Percentiles rank a stretch among this genome's conserved stretches.
Evolutionary conservation across 2,329 filamentous ascomycete species (phyloP).

Genomic region (Emergomyces pasteurianus): DNA sequence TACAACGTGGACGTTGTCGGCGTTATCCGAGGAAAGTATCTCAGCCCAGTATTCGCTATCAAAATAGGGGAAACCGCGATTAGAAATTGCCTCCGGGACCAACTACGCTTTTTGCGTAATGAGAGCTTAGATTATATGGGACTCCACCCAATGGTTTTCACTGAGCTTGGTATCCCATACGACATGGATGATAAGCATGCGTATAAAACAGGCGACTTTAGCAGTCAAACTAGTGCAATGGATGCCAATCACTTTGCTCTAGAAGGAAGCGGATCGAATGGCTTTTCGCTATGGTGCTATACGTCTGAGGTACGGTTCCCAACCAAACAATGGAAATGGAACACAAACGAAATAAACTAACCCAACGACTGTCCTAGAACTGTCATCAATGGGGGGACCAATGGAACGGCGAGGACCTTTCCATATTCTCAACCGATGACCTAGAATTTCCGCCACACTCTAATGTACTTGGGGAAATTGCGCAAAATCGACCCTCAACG

Average conservation of each 20-base stretch:
- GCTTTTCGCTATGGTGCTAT: conserved; percentile 86
- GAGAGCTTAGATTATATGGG: conserved; percentile 86
- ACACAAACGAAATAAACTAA: background rate
- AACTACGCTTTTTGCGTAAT: conserved; percentile 67
- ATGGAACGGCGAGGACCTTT: conserved; percentile 97
- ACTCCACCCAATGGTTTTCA: conserved; percentile 76
- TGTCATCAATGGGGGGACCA: conserved; percentile 80
- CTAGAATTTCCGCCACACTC: conserved; percentile 37
- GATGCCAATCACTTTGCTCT: conserved; percentile 93
- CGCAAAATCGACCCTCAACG: conserved; percentile 26
- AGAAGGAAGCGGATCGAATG: conserved; percentile 71
- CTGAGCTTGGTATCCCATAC: conserved; percentile 94
- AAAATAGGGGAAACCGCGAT: conserved; percentile 90
- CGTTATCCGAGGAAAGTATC: conserved; percentile 76
- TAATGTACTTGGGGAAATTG: conserved; percentile 17
- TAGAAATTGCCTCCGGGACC: conserved; percentile 81
- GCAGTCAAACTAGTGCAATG: conserved; percentile 80
- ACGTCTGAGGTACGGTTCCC: conserved; percentile 48
- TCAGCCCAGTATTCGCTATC: conserved; percentile 80
- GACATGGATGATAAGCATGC: conserved; percentile 97
- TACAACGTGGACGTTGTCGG: conserved; percentile 98
- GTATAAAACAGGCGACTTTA: conserved; percentile 91
- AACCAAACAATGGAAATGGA: conserved; percentile 42
- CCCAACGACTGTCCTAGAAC: conserved; percentile 44
- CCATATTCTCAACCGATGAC: conserved; percentile 79